Percentiles rank a stretch among this genome's conserved stretches.
Evolutionary conservation across 345 rosid genomes (phyloP).

Genomic region (Arabidopsis arenosa): DNA sequence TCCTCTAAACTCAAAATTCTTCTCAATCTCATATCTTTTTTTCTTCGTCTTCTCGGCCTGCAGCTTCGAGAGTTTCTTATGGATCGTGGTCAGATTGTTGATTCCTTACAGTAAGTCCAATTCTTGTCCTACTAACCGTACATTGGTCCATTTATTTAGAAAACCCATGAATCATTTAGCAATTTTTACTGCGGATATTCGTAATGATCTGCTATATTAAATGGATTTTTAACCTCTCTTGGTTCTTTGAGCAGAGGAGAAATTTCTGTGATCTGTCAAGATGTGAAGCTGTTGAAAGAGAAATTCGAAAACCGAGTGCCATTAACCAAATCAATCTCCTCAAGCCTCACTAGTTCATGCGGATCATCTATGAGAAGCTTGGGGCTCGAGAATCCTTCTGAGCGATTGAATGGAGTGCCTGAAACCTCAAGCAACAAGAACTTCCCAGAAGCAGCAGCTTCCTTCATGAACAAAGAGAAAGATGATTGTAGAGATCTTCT

Average conservation of each 20-base stretch:
- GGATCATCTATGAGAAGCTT: slow-evolving; percentile 54
- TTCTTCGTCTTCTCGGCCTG: slow-evolving; percentile 38
- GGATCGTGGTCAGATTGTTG: slow-evolving; percentile 82
- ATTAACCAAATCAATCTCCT: slow-evolving; percentile 61
- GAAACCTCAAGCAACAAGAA: slow-evolving; percentile 38
- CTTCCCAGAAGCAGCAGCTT: slow-evolving; percentile 36
- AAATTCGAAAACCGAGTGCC: slow-evolving; percentile 66
- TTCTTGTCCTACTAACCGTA: slow-evolving; percentile 8
- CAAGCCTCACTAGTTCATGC: slow-evolving; percentile 71
- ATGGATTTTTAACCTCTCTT: slow-evolving; percentile 24
- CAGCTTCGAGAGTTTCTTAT: slow-evolving; percentile 83
- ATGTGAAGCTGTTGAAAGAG: slow-evolving; percentile 77
- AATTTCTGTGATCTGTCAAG: slow-evolving; percentile 82
- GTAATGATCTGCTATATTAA: neutral
- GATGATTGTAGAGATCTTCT: slow-evolving; percentile 41
- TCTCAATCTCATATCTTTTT: neutral
- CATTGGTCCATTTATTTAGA: neutral
- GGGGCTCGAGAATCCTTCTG: slow-evolving; percentile 21
- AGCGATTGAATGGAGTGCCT: slow-evolving; percentile 11
- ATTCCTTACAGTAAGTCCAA: slow-evolving; percentile 79
- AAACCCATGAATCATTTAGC: neutral
- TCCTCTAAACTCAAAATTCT: slow-evolving; percentile 13
- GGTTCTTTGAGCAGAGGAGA: slow-evolving; percentile 72
- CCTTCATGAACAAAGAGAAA: slow-evolving; percentile 23
- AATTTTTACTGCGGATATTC: neutral